phyloP scores from a whole-genome alignment of 2,329 filamentous ascomycete genomes.

The Calonectria multiphialidica region DNA sequence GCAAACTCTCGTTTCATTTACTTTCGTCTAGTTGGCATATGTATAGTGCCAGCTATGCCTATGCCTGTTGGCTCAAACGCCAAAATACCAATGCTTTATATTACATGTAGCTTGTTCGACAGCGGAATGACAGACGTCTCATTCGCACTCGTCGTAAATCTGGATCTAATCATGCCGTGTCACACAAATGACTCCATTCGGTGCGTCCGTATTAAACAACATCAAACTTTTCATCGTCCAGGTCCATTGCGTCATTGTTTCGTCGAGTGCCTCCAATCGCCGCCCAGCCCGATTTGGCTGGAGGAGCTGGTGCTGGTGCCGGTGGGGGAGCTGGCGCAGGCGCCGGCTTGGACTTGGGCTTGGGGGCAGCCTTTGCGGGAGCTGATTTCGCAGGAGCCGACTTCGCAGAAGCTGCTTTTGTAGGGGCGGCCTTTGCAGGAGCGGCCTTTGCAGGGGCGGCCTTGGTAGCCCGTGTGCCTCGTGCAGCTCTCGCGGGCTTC shows the following conservation, averaged over 20 bases:
- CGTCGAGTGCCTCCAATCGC: constrained; percentile 41
- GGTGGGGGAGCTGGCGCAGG: background rate
- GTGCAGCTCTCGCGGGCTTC: constrained; percentile 18
- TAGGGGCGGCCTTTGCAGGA: background rate
- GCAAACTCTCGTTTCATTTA: background rate
- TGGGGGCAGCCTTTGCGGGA: background rate
- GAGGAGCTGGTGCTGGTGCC: constrained; percentile 7
- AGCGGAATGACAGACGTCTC: background rate
- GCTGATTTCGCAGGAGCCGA: background rate
- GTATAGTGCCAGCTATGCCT: background rate
- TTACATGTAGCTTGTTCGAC: background rate
- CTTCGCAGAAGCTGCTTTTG: constrained; percentile 3
- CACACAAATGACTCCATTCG: background rate
- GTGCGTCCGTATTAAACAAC: constrained; percentile 35
- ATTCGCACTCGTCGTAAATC: background rate
- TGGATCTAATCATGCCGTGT: constrained; percentile 29
- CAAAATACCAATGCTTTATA: background rate
- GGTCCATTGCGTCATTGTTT: constrained; percentile 45
- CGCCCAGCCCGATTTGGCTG: constrained; percentile 48
- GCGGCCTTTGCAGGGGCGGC: constrained; percentile 8
- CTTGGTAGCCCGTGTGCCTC: background rate
- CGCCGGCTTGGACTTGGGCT: background rate
- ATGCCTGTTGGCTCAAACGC: background rate
- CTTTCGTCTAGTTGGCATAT: background rate
- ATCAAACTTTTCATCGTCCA: constrained; percentile 50